Conservation (phyloP, 768 basidiomycete genomes). For the Leucosporidium yakuticum region DNA sequence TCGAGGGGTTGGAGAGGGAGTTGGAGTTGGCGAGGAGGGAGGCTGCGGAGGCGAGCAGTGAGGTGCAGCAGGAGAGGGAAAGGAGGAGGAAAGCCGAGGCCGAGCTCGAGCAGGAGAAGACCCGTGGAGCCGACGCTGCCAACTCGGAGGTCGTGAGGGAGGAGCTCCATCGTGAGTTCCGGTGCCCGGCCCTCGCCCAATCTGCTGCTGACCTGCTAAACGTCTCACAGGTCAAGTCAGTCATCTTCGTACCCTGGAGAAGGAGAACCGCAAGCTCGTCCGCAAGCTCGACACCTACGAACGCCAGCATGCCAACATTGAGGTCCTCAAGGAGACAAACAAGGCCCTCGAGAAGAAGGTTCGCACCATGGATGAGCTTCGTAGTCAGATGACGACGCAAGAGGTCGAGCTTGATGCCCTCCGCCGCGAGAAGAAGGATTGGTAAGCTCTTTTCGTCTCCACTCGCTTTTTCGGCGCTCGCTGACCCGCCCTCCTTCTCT, state of each 20-base stretch:
- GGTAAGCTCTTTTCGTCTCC: conserved; percentile 12
- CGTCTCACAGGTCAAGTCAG: conserved; percentile 31
- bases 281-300: conserved; percentile 35
- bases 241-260: conserved; percentile 35
- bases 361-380: conserved; percentile 21
- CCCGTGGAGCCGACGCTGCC: conserved; percentile 9
- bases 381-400: conserved; percentile 15
- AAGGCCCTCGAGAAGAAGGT: conserved; percentile 35
- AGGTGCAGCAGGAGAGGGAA: conserved; percentile 12
- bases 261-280: conserved; percentile 34
- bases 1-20: conserved; percentile 7
- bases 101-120: conserved; percentile 15
- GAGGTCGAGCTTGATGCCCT: conserved; percentile 27
- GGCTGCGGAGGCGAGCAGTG: not conserved
- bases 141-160: conserved; percentile 22
- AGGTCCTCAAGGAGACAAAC: conserved; percentile 38
- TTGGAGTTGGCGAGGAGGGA: conserved; percentile 8
- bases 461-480: too few species aligned
- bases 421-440: conserved; percentile 35
- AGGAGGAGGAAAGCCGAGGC: conserved; percentile 13
- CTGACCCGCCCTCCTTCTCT: too few species aligned
- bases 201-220: not conserved
- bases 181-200: too few species aligned
- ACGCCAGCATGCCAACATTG: conserved; percentile 30
- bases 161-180: conserved; percentile 25